Evolutionary conservation across 2,329 filamentous ascomycete genomes (phyloP).

Genomic region (Septoria linicola): DNA sequence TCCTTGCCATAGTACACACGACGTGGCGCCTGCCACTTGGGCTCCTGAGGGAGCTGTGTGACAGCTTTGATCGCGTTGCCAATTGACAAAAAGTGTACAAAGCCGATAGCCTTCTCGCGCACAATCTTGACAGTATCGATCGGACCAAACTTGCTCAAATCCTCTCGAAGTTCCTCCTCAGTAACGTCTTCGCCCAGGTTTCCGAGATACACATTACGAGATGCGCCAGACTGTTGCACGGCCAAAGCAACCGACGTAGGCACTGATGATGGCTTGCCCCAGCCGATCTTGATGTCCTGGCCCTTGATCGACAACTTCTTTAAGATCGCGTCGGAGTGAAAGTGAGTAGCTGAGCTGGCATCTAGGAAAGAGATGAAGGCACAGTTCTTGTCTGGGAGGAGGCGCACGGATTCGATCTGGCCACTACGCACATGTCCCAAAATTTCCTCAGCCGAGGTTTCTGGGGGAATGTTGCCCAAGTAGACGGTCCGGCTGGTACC

Average conservation of each 20-base stretch:
- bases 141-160: constrained; percentile 91
- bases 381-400: constrained; percentile 98
- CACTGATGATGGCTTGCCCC: constrained; percentile 98
- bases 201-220: constrained; percentile 93
- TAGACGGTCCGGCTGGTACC: constrained; percentile 96
- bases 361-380: constrained; percentile 99
- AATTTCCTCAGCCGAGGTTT: constrained; percentile 95
- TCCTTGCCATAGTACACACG: constrained; percentile 99
- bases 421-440: constrained; percentile 93
- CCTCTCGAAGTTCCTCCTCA: constrained; percentile 90
- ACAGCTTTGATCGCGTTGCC: constrained; percentile 98
- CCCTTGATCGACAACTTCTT: constrained; percentile 99
- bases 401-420: constrained; percentile 96
- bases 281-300: constrained; percentile 98
- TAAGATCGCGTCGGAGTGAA: constrained; percentile 98
- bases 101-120: constrained; percentile 95
- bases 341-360: constrained; percentile 95
- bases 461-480: constrained; percentile 95
- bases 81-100: constrained; percentile 96
- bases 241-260: constrained; percentile 96
- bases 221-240: constrained; percentile 95
- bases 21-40: constrained; percentile 93
- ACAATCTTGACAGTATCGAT: constrained; percentile 98
- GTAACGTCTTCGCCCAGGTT: constrained; percentile 86
- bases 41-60: constrained; percentile 89